phyloP scores from a whole-genome alignment of 2,329 filamentous ascomycete genomes.

The Onygenales sp. region DNA sequence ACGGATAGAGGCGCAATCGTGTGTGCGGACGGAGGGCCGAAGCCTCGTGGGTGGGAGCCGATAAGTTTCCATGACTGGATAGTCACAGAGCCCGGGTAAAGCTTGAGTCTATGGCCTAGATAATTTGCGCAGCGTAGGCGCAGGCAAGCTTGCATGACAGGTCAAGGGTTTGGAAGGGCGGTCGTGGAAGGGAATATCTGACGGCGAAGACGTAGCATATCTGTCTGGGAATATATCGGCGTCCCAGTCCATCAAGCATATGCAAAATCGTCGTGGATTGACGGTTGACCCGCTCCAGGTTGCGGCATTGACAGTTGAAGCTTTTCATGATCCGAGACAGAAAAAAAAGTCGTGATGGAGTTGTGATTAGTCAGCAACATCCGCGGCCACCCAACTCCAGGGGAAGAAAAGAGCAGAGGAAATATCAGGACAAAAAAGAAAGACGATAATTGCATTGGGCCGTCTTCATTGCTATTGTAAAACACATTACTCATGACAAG shows the following conservation, averaged over 20 bases:
- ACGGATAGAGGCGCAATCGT: slow-evolving; percentile 1
- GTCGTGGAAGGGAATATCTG: slow-evolving; percentile 1
- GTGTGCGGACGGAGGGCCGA: neutral
- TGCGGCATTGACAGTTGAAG: neutral
- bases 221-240: neutral
- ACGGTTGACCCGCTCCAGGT: neutral
- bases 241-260: neutral
- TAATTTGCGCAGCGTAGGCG: slow-evolving; percentile 25
- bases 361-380: neutral
- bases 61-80: neutral
- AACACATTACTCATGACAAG: neutral
- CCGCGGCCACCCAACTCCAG: no score
- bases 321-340: neutral
- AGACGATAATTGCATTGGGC: neutral
- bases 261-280: neutral
- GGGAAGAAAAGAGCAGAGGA: neutral
- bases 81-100: slow-evolving; percentile 5
- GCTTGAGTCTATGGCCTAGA: slow-evolving; percentile 21
- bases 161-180: slow-evolving; percentile 20
- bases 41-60: neutral
- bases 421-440: neutral
- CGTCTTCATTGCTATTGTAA: neutral
- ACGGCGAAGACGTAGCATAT: neutral
- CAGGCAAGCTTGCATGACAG: slow-evolving; percentile 35
- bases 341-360: neutral